phyloP scores from a whole-genome alignment of 2,329 filamentous ascomycete species.

The Madurella fahalii region DNA sequence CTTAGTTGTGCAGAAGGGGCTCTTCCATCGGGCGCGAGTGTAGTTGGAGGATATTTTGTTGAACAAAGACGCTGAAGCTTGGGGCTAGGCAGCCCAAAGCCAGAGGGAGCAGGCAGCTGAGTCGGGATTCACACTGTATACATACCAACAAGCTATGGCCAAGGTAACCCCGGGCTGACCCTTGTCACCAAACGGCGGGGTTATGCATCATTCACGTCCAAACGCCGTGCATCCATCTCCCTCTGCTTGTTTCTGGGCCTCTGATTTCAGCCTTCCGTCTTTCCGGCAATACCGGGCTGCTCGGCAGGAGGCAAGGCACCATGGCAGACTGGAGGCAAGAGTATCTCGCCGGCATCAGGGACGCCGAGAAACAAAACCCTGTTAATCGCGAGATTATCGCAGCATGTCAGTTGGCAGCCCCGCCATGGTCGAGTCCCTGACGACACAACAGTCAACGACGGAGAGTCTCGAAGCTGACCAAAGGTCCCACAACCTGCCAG shows the following conservation, averaged over 20 bases:
- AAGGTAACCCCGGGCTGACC: not conserved
- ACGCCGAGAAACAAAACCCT: conserved; percentile 63
- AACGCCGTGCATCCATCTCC: not conserved
- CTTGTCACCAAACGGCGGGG: conserved; percentile 8
- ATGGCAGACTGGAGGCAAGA: conserved; percentile 75
- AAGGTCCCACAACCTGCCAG: conserved; percentile 35
- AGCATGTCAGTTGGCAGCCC: conserved; percentile 58
- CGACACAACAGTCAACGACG: not conserved
- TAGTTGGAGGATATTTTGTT: not conserved
- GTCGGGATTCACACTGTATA: not conserved
- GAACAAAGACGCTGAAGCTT: conserved; percentile 4
- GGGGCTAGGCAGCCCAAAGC: not conserved
- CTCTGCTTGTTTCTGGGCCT: not conserved
- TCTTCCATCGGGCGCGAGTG: not conserved
- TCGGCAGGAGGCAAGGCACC: conserved; percentile 8
- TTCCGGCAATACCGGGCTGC: not conserved
- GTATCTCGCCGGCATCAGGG: conserved; percentile 70
- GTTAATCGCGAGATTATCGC: conserved; percentile 66
- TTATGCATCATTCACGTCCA: conserved; percentile 11
- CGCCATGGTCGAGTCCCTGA: not conserved
- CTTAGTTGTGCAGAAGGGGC: conserved; percentile 3
- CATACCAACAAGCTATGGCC: too few species aligned
- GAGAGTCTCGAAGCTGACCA: conserved; percentile 1
- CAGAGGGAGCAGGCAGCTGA: not conserved
- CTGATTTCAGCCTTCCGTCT: not conserved